Percentiles rank a stretch among this genome's conserved stretches.
phyloP scores from a whole-genome alignment of 176 grass and related monocot genomes.

The Aegilops speltoides region DNA sequence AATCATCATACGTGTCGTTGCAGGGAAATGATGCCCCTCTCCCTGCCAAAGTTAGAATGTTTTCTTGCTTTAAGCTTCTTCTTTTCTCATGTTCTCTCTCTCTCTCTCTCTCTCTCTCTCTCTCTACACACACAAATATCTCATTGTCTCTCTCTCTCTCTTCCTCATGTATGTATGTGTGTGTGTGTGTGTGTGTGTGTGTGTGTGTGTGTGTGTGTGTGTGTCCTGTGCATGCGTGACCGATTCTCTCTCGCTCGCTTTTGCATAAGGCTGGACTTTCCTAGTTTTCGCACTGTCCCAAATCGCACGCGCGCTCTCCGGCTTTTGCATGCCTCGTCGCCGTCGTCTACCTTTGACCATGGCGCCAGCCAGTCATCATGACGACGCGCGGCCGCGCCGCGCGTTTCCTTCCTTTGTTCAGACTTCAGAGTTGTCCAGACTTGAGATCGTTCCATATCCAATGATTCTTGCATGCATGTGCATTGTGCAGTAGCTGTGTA shows the following conservation, averaged over 20 bases:
- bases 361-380: neutral
- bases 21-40: slow-evolving; percentile 40
- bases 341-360: slow-evolving; percentile 30
- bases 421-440: slow-evolving; percentile 16
- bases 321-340: neutral
- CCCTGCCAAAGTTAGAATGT: slow-evolving; percentile 56
- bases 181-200: neutral
- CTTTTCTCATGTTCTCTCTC: slow-evolving; percentile 1
- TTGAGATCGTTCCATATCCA: neutral
- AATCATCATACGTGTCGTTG: slow-evolving; percentile 37
- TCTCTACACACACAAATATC: slow-evolving; percentile 10
- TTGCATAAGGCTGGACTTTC: slow-evolving; percentile 76
- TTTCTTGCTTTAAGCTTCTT: slow-evolving; percentile 28
- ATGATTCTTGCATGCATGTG: neutral
- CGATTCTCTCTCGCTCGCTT: slow-evolving; percentile 34
- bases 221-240: slow-evolving; percentile 11
- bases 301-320: slow-evolving; percentile 34
- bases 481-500: neutral
- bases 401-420: slow-evolving; percentile 15
- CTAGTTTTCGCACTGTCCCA: slow-evolving; percentile 48
- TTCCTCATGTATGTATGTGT: neutral
- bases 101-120: neutral
- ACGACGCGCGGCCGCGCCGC: neutral
- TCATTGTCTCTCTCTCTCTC: neutral
- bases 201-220: neutral